Base-by-base conservation (phyloP, 2,329 filamentous ascomycete species). In the Fusarium sp. region DNA sequence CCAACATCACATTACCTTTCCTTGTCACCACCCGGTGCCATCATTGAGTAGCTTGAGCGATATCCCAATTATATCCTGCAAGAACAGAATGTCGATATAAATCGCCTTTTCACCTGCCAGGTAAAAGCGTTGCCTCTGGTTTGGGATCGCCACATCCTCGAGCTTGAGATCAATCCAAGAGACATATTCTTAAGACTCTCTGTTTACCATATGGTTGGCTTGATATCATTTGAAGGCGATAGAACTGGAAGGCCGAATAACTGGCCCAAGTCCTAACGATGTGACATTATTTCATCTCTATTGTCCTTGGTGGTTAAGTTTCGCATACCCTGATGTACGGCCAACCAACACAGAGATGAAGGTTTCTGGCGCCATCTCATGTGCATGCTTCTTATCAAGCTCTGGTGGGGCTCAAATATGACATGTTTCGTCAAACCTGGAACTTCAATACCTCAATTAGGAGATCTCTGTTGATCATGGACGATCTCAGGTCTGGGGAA, bases 381-480 rank as follows among this genome's bases (percentile, higher is more conserved):
- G 16, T 21, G 6, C 13, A 10, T 8, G 19, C 11, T 25, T 26
- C 21, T 7, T 28, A n/a, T 14, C 25, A 23, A 25, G n/a, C 25
- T 14, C 10, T 10, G 4, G n/a, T 21, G 13, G 30, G 10, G 19
- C 23, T 21, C 18, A 2, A 5, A 39, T 19, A 7, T 28, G 14
- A 31, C 25, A n/a, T 14, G n/a, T n/a, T 48, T 8, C 3, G 9
- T 31, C 16, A 16, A 23, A 41, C 42, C 34, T 26, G 34, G n/a
- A 25, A 37, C 16, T 18, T 11, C 6, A 18, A 34, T 16, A 3
- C 28, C 25, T 53, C 41, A 13, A 21, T 44, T 16, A 19, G 37
- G 44, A 53, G 21, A 42, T 26, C 26, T 16, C 6, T 21, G 55
- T 25, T 58, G 55, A 58, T 58, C 34, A 26, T n/a, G 37, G 55